Conservation (phyloP, 768 basidiomycete genomes). For the Panaeolus papilionaceus region DNA sequence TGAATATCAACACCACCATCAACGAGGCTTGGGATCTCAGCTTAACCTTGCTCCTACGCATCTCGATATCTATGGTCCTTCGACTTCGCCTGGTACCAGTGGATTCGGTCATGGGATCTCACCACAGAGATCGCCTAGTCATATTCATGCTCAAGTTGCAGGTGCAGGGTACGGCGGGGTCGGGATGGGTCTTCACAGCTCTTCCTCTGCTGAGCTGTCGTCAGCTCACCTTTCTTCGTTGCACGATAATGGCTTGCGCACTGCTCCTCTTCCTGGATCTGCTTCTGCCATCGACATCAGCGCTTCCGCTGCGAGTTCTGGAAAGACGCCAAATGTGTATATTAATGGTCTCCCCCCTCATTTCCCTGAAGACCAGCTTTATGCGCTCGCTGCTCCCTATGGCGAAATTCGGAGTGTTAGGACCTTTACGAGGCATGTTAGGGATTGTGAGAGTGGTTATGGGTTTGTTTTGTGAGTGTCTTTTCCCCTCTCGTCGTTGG, state of each 20-base stretch:
- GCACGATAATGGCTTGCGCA: conserved; percentile 13
- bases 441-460: conserved; percentile 75
- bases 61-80: conserved; percentile 3
- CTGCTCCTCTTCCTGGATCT: conserved; percentile 19
- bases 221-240: conserved; percentile 12
- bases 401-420: conserved; percentile 79
- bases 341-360: conserved; percentile 89
- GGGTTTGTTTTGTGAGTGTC: conserved; percentile 78
- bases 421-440: conserved; percentile 84
- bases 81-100: not conserved
- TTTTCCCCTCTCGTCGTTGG: conserved; percentile 5
- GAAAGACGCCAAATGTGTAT: conserved; percentile 80
- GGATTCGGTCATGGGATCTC: not conserved
- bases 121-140: not conserved
- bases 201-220: not conserved
- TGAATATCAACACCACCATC: not conserved
- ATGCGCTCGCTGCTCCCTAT: conserved; percentile 72
- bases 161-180: not conserved
- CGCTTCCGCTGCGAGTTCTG: conserved; percentile 12
- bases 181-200: not conserved
- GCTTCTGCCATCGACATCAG: conserved; percentile 23
- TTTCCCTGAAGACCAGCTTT: conserved; percentile 81
- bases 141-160: not conserved
- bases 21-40: not conserved
- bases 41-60: conserved; percentile 8